These are phyloP conservation scores for Cladosporium sp. DNA, from an alignment of 2,329 filamentous ascomycete species.

Conservation along the genomic window DNA sequence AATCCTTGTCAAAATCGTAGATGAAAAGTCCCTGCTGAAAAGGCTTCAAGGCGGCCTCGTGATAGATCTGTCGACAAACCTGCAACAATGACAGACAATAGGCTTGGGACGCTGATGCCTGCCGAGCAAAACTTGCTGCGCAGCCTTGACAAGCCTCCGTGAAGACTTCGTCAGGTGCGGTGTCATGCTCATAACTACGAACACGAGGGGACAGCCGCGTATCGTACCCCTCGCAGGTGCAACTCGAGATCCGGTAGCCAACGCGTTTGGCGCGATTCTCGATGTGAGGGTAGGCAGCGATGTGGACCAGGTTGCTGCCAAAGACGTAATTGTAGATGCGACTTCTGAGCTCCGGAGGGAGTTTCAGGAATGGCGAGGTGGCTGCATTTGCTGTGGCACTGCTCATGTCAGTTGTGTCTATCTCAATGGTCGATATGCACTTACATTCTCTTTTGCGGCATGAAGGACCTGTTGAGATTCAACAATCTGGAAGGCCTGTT, in stretches of 20 bases:
- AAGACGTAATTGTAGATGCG: not conserved
- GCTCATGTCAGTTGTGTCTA: not conserved
- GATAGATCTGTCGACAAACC: not conserved
- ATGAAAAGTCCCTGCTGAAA: not conserved
- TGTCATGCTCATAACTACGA: not conserved
- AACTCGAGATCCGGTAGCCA: not conserved
- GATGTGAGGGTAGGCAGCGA: not conserved
- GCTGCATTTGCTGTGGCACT: not conserved
- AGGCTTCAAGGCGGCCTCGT: not conserved
- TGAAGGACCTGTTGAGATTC: not conserved
- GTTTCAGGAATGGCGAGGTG: not conserved
- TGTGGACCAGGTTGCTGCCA: not conserved
- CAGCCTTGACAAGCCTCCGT: not conserved
- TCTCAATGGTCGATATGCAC: not conserved
- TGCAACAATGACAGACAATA: not conserved
- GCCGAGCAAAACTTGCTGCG: not conserved
- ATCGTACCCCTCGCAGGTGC: not conserved
- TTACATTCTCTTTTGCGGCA: not conserved
- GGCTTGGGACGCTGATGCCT: not conserved
- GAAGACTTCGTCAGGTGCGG: not conserved
- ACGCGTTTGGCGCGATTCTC: not conserved
- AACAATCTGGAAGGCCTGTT: not conserved
- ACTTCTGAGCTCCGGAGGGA: not conserved
- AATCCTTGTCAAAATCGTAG: not conserved
- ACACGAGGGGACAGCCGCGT: not conserved